phyloP scores from a whole-genome alignment of 768 basidiomycete genomes.

The Pleurotus eryngii region DNA sequence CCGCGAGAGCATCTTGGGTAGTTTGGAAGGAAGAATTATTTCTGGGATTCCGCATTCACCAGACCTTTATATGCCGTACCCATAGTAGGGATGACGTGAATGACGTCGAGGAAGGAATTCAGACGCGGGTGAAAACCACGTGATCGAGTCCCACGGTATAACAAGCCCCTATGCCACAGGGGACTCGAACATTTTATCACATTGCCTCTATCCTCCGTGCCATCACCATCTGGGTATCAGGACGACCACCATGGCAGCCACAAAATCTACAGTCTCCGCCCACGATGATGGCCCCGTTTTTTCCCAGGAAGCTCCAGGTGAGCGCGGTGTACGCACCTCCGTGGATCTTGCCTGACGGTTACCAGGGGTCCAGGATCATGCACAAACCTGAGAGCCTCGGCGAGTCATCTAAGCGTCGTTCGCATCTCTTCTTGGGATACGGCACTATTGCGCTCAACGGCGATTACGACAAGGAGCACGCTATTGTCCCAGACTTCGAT shows the following conservation, averaged over 20 bases:
- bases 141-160: neutral
- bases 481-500: neutral
- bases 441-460: neutral
- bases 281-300: neutral
- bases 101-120: neutral
- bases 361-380: neutral
- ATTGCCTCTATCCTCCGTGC: neutral
- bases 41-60: neutral
- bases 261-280: neutral
- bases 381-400: neutral
- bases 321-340: too few relatives aligned
- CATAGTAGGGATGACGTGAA: neutral
- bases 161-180: too few relatives aligned
- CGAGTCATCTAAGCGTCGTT: neutral
- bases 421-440: neutral
- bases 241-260: neutral
- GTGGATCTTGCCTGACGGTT: neutral
- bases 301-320: neutral
- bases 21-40: neutral
- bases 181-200: neutral
- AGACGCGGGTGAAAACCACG: neutral
- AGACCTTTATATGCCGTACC: neutral
- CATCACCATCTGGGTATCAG: neutral
- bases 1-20: neutral
- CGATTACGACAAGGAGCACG: neutral